Conservation (phyloP, 2,329 filamentous ascomycete genomes). For the Aspergillus eucalypticola region DNA sequence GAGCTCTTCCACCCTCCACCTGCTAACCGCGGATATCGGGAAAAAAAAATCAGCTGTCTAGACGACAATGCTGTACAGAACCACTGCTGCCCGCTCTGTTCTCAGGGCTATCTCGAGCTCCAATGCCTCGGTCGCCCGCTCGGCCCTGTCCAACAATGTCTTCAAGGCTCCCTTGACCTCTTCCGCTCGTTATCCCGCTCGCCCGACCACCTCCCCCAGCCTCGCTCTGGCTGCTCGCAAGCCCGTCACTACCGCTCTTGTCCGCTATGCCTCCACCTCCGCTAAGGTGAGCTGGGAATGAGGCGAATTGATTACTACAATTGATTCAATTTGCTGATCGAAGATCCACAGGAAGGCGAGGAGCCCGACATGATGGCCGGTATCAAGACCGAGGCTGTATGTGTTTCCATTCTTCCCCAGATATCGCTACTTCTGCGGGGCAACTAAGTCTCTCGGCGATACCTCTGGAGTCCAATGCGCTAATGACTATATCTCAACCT, state of each 20-base stretch:
- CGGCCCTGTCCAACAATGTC: conserved; percentile 41
- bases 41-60: conserved; percentile 32
- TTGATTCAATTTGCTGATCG: conserved; percentile 52
- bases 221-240: conserved; percentile 48
- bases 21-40: conserved; percentile 31
- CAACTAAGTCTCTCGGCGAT: not conserved
- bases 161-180: conserved; percentile 49
- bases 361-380: conserved; percentile 55
- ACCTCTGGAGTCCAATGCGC: not conserved
- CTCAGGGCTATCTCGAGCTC: conserved; percentile 46
- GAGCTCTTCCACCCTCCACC: conserved; percentile 32
- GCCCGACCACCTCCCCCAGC: conserved; percentile 37
- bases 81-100: conserved; percentile 46
- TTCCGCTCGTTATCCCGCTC: conserved; percentile 40
- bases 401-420: conserved; percentile 28
- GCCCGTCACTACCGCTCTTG: conserved; percentile 50
- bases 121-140: conserved; percentile 46
- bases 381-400: conserved; percentile 60
- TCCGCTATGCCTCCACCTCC: conserved; percentile 49
- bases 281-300: conserved; percentile 49
- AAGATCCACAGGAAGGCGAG: conserved; percentile 43
- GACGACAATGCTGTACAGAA: conserved; percentile 50
- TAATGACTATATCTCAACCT: conserved; percentile 1
- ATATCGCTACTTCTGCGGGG: not conserved
- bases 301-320: not conserved